A percentile compares a stretch with the other conserved stretches of the same genome.
phyloP scores from a whole-genome alignment of 176 grass and related monocot genomes.

The Avena atlantica region DNA sequence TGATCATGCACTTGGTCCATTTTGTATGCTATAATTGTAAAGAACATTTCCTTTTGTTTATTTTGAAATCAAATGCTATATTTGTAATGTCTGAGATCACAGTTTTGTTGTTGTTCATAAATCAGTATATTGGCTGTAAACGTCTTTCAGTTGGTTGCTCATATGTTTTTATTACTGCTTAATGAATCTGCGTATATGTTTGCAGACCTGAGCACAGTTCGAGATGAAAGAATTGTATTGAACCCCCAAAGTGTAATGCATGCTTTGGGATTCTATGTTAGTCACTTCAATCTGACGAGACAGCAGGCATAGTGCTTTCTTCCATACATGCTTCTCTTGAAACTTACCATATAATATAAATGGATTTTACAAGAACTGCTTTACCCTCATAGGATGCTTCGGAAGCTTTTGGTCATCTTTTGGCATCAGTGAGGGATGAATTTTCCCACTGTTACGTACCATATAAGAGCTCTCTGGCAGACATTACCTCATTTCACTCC shows the following conservation, averaged over 20 bases:
- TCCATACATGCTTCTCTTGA: conserved; percentile 28
- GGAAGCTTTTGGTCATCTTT: conserved; percentile 90
- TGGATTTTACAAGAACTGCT: conserved; percentile 39
- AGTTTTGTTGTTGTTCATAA: background rate
- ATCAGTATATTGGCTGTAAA: conserved; percentile 27
- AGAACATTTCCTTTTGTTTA: background rate
- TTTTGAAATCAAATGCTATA: background rate
- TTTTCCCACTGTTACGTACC: conserved; percentile 70
- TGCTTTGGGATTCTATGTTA: conserved; percentile 78
- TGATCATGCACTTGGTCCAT: conserved; percentile 22
- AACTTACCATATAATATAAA: conserved; percentile 23
- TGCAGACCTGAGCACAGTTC: conserved; percentile 71
- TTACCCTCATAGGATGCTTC: conserved; percentile 75
- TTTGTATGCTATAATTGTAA: background rate
- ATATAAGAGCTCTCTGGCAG: conserved; percentile 70
- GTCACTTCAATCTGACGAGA: conserved; percentile 83
- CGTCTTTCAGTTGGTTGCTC: conserved; percentile 29
- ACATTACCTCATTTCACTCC: conserved; percentile 65
- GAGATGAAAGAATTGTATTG: conserved; percentile 65
- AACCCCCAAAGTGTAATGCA: conserved; percentile 82
- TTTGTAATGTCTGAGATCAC: background rate
- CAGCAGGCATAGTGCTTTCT: conserved; percentile 68
- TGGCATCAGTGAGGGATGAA: conserved; percentile 82
- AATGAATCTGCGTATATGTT: conserved; percentile 37
- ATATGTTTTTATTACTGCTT: conserved; percentile 33